Evolutionary conservation across 2,329 filamentous ascomycete species (phyloP).

Genomic region (Lasiodiplodia sp.): DNA sequence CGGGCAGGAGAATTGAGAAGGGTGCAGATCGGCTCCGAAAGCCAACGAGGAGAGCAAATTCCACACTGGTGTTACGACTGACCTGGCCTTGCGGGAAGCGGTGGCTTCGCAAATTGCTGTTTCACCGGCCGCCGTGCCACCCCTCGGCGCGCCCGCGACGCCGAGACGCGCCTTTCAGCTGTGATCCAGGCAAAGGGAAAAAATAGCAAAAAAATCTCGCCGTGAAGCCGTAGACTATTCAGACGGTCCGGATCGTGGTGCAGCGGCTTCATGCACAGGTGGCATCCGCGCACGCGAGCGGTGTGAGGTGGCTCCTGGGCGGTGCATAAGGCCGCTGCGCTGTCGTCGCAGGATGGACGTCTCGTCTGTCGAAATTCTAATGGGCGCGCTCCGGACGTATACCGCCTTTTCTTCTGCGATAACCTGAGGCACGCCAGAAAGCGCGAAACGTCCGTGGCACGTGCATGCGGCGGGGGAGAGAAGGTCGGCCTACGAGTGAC

Average conservation of each 20-base stretch:
- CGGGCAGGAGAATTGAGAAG: constrained; percentile 26
- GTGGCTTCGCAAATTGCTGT: constrained; percentile 28
- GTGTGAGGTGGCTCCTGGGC: constrained; percentile 26
- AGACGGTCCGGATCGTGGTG: constrained; percentile 26
- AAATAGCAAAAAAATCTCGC: constrained; percentile 11
- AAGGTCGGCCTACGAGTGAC: constrained; percentile 20
- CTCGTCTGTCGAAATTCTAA: constrained; percentile 9
- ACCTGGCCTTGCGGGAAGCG: constrained; percentile 19
- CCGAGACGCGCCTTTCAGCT: constrained; percentile 27
- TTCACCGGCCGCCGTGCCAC: constrained; percentile 27
- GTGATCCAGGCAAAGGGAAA: constrained; percentile 17
- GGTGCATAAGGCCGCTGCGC: constrained; percentile 28
- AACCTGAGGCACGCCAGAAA: constrained; percentile 25
- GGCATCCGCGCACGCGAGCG: constrained; percentile 25
- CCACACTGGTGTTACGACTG: constrained; percentile 22
- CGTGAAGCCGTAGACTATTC: constrained; percentile 20
- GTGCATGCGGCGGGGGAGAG: constrained; percentile 10
- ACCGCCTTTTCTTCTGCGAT: constrained; percentile 22
- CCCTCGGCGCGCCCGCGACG: constrained; percentile 19
- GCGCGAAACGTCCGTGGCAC: constrained; percentile 28
- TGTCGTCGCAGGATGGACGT: constrained; percentile 16
- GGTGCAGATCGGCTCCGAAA: constrained; percentile 27
- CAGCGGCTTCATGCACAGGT: constrained; percentile 23
- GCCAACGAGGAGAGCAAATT: constrained; percentile 23
- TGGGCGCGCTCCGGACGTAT: constrained; percentile 20